These are phyloP conservation scores for Dalbergia cochinchinensis DNA, from an alignment of 306 rosid species.

Conservation along the genomic window DNA sequence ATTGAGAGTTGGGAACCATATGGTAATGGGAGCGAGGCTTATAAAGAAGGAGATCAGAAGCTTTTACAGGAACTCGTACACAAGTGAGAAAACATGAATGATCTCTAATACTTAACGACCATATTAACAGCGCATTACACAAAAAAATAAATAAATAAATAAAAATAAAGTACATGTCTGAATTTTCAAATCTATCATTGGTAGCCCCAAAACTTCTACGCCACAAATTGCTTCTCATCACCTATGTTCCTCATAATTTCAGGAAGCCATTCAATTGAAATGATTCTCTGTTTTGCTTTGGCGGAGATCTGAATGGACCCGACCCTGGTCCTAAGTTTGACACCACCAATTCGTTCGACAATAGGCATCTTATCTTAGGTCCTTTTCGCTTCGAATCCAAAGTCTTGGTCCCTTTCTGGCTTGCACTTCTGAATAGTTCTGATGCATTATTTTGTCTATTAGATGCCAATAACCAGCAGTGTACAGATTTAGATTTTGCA, in stretches of 20 bases:
- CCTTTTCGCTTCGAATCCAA: conserved; percentile 28
- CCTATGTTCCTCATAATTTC: background rate
- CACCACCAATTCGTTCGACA: conserved; percentile 27
- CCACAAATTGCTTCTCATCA: background rate
- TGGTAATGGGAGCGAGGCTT: too few species aligned
- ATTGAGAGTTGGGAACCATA: too few species aligned
- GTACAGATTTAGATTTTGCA: background rate
- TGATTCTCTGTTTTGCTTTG: background rate
- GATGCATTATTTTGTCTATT: conserved; percentile 23
- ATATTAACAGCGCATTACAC: too few species aligned
- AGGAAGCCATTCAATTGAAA: background rate
- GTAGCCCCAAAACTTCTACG: background rate
- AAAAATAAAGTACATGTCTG: too few species aligned
- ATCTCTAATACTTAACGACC: too few species aligned
- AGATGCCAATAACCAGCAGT: conserved; percentile 3
- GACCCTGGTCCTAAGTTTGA: background rate
- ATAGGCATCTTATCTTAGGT: background rate
- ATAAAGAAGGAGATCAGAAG: too few species aligned
- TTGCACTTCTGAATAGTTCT: conserved; percentile 5
- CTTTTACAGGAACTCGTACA: too few species aligned
- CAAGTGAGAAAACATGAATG: too few species aligned
- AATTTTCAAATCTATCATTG: too few species aligned
- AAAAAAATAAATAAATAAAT: too few species aligned
- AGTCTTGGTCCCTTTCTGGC: conserved; percentile 23
- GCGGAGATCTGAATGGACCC: conserved; percentile 38